Percentiles rank a stretch among this genome's conserved stretches.
Evolutionary conservation across 192 early-diverging fungal genomes (phyloP).

Genomic region (Podila horticola): DNA sequence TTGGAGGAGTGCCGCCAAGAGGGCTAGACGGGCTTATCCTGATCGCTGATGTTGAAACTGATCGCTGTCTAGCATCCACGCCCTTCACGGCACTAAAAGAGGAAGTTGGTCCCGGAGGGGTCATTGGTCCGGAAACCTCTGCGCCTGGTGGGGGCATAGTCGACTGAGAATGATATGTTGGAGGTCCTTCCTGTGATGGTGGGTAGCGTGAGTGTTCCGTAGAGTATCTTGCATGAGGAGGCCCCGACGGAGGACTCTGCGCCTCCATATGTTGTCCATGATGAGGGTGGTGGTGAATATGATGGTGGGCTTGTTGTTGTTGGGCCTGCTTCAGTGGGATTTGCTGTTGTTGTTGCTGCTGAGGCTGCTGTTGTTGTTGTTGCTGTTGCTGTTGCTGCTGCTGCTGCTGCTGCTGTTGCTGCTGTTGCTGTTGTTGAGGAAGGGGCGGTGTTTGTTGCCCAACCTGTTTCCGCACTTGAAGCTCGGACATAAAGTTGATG

Average conservation of each 20-base stretch:
- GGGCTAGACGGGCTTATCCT: neutral
- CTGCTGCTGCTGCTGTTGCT: conserved; percentile 5
- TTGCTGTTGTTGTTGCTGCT: neutral
- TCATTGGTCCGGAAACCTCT: neutral
- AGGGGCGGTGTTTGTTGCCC: conserved; percentile 10
- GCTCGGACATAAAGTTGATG: conserved; percentile 44
- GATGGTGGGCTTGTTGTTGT: neutral
- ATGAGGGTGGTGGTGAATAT: neutral
- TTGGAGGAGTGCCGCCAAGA: neutral
- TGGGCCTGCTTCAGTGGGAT: neutral
- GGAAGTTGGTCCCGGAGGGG: neutral
- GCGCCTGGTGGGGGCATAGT: neutral
- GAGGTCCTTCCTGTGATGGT: neutral
- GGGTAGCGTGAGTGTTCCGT: neutral
- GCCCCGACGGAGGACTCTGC: neutral
- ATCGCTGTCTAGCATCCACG: neutral
- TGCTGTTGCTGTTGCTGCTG: neutral
- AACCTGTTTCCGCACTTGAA: conserved; percentile 27
- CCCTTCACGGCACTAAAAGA: neutral
- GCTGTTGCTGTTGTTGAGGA: conserved; percentile 15
- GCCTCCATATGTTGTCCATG: neutral
- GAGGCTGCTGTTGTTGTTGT: conserved; percentile 6
- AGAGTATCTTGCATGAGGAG: neutral
- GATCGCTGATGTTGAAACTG: neutral
- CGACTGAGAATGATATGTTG: neutral